Percentiles rank a stretch among this genome's conserved stretches.
Evolutionary conservation across 2,329 filamentous ascomycete species (phyloP).

Genomic region (Aspergillus ustus): DNA sequence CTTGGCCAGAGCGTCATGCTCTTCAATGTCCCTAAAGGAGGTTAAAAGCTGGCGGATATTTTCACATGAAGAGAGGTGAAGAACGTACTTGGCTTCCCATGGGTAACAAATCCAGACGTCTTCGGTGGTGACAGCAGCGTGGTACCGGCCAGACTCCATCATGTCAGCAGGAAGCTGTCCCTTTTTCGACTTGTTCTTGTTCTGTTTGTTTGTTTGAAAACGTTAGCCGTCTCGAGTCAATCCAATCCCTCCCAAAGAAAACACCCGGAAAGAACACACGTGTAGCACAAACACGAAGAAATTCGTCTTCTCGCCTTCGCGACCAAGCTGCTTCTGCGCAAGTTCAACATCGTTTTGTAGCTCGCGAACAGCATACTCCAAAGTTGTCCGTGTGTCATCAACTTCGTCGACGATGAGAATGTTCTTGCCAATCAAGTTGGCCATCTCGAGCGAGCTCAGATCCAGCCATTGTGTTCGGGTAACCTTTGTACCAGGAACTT

Average conservation of each 20-base stretch:
- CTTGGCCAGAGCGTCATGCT: constrained; percentile 76
- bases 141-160: constrained; percentile 73
- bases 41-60: constrained; percentile 16
- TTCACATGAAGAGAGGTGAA: background rate
- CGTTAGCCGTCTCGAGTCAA: background rate
- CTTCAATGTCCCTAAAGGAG: constrained; percentile 73
- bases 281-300: constrained; percentile 97
- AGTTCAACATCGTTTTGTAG: constrained; percentile 90
- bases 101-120: constrained; percentile 99
- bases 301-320: constrained; percentile 73
- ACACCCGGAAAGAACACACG: constrained; percentile 60
- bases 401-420: constrained; percentile 94
- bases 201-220: constrained; percentile 58
- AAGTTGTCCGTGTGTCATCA: constrained; percentile 90
- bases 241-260: too few relatives aligned
- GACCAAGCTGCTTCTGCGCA: constrained; percentile 74
- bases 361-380: constrained; percentile 92
- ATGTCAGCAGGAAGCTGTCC: constrained; percentile 79
- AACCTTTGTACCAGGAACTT: constrained; percentile 87
- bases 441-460: constrained; percentile 81
- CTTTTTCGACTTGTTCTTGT: constrained; percentile 98
- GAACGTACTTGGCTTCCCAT: constrained; percentile 80
- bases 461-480: constrained; percentile 99
- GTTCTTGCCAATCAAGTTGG: constrained; percentile 87
- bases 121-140: constrained; percentile 83